These are phyloP conservation scores for Chrysoporthe austroafricana DNA, from an alignment of 2,329 filamentous ascomycete genomes.

Conservation along the genomic window DNA sequence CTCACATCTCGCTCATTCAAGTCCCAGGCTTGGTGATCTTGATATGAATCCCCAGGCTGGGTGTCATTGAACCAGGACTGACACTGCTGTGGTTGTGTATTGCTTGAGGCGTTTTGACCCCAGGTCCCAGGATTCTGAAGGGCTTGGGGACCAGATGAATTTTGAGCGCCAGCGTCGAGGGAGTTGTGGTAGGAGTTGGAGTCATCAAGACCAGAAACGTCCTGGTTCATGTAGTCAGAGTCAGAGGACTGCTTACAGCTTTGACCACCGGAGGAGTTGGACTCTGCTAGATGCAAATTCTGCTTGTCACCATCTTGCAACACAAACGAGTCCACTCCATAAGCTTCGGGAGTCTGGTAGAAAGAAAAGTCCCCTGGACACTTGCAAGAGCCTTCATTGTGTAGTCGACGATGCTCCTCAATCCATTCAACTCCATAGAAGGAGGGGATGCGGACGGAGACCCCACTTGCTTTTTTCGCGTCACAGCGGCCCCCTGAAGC, in stretches of 20 bases:
- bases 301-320: conserved; percentile 3
- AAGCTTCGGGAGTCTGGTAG: conserved; percentile 33
- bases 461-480: conserved; percentile 27
- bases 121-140: not conserved
- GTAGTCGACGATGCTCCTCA: conserved; percentile 42
- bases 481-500: conserved; percentile 20
- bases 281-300: not conserved
- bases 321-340: conserved; percentile 8
- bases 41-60: not conserved
- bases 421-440: conserved; percentile 48
- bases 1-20: not conserved
- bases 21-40: not conserved
- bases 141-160: not conserved
- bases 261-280: no score
- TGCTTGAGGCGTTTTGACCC: not conserved
- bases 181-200: not conserved
- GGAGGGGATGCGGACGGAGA: conserved; percentile 40
- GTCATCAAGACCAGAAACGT: not conserved
- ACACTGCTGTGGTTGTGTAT: not conserved
- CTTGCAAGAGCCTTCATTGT: conserved; percentile 40
- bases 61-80: no score
- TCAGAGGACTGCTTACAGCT: no score
- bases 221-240: not conserved
- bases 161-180: not conserved
- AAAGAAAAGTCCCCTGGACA: conserved; percentile 41